Conservation (phyloP, 2,329 filamentous ascomycete genomes). For the Monilinia fructigena region DNA sequence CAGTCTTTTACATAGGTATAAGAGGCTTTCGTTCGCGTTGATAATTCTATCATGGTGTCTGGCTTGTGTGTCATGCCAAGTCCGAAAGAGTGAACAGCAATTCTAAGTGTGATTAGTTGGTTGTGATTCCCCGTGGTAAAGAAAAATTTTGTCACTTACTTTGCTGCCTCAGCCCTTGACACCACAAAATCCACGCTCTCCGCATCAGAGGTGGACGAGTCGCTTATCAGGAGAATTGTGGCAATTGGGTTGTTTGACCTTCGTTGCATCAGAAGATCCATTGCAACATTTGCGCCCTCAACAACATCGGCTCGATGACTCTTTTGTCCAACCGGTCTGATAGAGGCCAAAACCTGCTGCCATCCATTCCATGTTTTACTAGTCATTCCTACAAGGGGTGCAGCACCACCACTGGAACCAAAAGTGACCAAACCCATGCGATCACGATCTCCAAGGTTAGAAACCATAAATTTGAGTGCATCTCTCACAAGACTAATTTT, state of each 20-base stretch:
- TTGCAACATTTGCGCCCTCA: conserved; percentile 94
- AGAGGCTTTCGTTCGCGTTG: conserved; percentile 90
- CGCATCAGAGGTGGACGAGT: conserved; percentile 89
- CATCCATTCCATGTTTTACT: conserved; percentile 92
- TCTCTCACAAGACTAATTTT: conserved; percentile 95
- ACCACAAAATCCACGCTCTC: conserved; percentile 98
- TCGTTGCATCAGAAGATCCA: conserved; percentile 97
- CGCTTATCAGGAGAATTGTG: conserved; percentile 94
- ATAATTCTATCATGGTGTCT: conserved; percentile 97
- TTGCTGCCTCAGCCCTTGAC: conserved; percentile 92
- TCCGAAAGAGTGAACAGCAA: conserved; percentile 94
- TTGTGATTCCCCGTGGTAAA: conserved; percentile 27
- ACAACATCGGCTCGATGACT: conserved; percentile 95
- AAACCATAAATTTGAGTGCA: conserved; percentile 86
- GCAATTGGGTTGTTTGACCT: conserved; percentile 95
- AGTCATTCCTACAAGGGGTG: conserved; percentile 97
- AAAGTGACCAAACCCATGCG: conserved; percentile 98
- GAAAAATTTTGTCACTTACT: conserved; percentile 56
- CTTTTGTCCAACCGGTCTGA: conserved; percentile 93
- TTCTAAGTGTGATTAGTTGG: conserved; percentile 50
- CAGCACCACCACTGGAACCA: conserved; percentile 87
- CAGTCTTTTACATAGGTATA: conserved; percentile 99
- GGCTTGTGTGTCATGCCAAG: conserved; percentile 96
- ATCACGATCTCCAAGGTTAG: conserved; percentile 85
- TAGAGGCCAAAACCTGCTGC: conserved; percentile 80